Base-by-base conservation (phyloP, 208 protist genomes). In the Leishmania gerbilli region DNA sequence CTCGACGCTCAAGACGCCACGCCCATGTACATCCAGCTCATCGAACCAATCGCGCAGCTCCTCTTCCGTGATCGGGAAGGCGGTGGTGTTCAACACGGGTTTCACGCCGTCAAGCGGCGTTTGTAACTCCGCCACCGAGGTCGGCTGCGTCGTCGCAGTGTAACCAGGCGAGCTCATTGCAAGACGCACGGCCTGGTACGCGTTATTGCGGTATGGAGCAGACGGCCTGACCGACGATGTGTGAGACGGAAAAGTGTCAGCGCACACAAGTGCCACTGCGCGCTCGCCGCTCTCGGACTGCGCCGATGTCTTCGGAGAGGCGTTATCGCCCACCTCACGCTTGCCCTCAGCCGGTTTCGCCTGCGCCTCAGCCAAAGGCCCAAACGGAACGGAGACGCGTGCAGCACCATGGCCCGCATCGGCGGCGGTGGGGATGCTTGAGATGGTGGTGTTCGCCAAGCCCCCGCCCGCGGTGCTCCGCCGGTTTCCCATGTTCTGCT, bases 41-140 rank as follows among this genome's bases (percentile, higher is more conserved):
- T 94, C 83, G 78, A 96, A 96, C 89, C 92, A 96, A 65, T 87
- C 68, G 51, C 90, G 90, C 62, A 96, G 72, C 53, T 93, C 89
- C 21, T 89, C 80, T 76, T 93, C 90, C 13, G 58, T 78, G 53
- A 96, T 82, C 11, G 92, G 90, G 53, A 96, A 91, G 40, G 89
- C 88, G 2, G 92, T 90, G n/a, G 78, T 37, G 79, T 96, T 96
- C 49, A 88, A 49, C n/a, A 90, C 82, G 40, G 60, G 53, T 27
- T 45, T 86, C 77, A 80, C 85, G 37, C 85, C 84, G 56, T 88
- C 87, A 6, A 82, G 67, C 11, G 71, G 68, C 19, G 71, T 74
- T 69, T 71, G 69, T 27, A 45, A n/a, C 7, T 49, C 53, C 19
- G 65, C 71, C 74, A 60, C 4, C 40, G 80, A 79, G 1, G 74